Percentiles rank a stretch among this genome's conserved stretches.
These are phyloP conservation scores for Gnomoniopsis sp. DNA, from an alignment of 2,329 filamentous ascomycete genomes.

Conservation along the genomic window DNA sequence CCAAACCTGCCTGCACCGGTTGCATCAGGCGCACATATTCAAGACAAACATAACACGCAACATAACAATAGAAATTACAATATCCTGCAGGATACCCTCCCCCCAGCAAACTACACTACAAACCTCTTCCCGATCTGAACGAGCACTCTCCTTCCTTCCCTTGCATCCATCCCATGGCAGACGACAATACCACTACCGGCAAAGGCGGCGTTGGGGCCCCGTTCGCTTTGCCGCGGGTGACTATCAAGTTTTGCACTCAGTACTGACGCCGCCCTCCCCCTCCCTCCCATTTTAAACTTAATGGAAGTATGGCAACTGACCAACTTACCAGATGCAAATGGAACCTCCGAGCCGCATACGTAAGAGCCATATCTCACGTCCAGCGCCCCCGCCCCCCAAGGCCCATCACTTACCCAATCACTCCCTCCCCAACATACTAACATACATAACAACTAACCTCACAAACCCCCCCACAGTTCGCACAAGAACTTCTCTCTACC, in stretches of 20 bases:
- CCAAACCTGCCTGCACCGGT: no score
- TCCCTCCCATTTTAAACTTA: background rate
- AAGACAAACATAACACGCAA: background rate
- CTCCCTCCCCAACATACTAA: background rate
- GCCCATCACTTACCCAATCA: background rate
- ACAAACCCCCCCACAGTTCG: slow-evolving; percentile 58
- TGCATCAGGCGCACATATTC: no score
- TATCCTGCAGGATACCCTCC: background rate
- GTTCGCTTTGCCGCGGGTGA: slow-evolving; percentile 64
- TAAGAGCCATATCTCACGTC: slow-evolving; percentile 38
- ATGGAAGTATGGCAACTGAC: background rate
- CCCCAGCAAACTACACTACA: background rate
- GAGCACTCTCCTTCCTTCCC: background rate
- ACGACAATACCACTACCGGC: slow-evolving; percentile 7
- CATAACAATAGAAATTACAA: no score
- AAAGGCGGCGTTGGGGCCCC: slow-evolving; percentile 18
- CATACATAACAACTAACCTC: background rate
- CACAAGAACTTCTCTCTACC: slow-evolving; percentile 91
- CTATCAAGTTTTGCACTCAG: slow-evolving; percentile 85
- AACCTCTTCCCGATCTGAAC: background rate
- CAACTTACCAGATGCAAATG: slow-evolving; percentile 68
- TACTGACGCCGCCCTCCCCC: background rate
- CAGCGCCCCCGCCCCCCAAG: background rate
- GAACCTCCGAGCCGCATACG: slow-evolving; percentile 84
- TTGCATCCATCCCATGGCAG: slow-evolving; percentile 20